Evolutionary conservation across 2,329 filamentous ascomycete genomes (phyloP), one percentile per base, ranked within the genome.

Genomic region (Diplodia sapinea): DNA sequence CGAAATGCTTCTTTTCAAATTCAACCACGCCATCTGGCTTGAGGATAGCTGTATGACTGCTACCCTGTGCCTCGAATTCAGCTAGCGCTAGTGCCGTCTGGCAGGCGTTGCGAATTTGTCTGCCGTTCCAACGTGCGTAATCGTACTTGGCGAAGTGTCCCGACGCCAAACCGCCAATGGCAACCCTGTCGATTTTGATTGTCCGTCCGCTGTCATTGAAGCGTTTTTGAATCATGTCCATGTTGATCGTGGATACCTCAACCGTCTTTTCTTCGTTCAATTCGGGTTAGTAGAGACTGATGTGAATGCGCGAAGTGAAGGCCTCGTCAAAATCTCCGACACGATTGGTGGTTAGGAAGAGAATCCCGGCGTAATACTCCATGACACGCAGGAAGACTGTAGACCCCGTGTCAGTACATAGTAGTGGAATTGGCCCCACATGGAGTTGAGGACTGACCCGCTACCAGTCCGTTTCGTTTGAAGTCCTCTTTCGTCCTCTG

Each of bases 271-370:
- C 2, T 0, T 0, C 8, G 13, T 13, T 8, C 2, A 83, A 76
- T 12, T 82, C 78, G 1, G 77, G 70, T 70, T 83, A 84, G 9
- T 78, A 77, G 68, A 78, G 77, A 17, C 71, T 56, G 11, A 68
- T 57, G 43, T 68, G 66, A 9, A 68, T 56, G 2, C 66, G 66
- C 2, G 66, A 68, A 8, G 40, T 68, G 66, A 68, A 65, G 9
- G 57, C 66, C 17, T 68, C 66, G 17, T 68, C 76, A 47, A 77
- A 75, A 8, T 72, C 74, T 12, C 73, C 72, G 0, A 77, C 70
- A 13, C 76, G 74, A 36, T 76, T 77, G 0, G 74, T 78, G 7
- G 77, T 78, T 9, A 78, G 71, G 54, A 78, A 77, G 65, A 78
- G 71, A 49, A 74, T 73, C 47, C 76, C 75, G 4, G 67, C 26